A percentile compares a stretch with the other conserved stretches of the same genome.
Evolutionary conservation across 352 stramenopile species (phyloP).

Genomic region (Globisporangium iwayamae): DNA sequence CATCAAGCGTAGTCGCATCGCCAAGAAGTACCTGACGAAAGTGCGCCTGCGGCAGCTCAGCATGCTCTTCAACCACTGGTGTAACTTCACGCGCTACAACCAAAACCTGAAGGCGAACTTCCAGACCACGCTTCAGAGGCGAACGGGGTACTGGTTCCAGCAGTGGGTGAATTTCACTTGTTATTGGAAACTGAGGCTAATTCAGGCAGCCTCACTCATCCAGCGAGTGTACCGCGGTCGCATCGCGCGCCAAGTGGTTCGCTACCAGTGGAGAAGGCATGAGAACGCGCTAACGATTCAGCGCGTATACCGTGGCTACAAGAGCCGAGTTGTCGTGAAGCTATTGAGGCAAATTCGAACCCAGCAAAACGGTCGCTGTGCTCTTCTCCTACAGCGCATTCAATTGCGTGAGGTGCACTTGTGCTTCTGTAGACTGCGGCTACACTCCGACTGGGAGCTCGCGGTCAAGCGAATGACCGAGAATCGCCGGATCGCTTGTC

Average conservation of each 20-base stretch:
- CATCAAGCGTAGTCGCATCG: conserved; percentile 47
- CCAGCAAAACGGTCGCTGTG: conserved; percentile 26
- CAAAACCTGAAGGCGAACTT: conserved; percentile 46
- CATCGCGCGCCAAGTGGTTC: conserved; percentile 44
- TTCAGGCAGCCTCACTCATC: conserved; percentile 36
- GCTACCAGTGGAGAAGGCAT: conserved; percentile 26
- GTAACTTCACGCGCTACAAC: conserved; percentile 27
- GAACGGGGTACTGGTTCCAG: conserved; percentile 40
- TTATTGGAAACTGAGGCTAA: conserved; percentile 23
- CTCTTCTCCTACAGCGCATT: conserved; percentile 34
- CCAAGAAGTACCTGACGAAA: conserved; percentile 52
- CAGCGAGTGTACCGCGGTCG: conserved; percentile 62
- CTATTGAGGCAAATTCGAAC: conserved; percentile 24
- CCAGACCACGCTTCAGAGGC: conserved; percentile 34
- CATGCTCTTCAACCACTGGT: conserved; percentile 60
- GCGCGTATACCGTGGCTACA: conserved; percentile 46
- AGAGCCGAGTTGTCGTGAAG: conserved; percentile 18
- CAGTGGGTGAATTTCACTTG: conserved; percentile 39
- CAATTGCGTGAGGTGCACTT: conserved; percentile 15
- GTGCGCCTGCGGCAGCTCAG: conserved; percentile 41
- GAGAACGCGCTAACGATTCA: conserved; percentile 41
- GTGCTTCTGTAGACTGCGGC: conserved; percentile 33
- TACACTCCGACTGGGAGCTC: conserved; percentile 17
- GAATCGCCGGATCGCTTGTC: conserved; percentile 10
- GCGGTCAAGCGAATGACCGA: conserved; percentile 34